Evolutionary conservation across 179 eudicot species (phyloP).

Genomic region (Beta macrorhiza): DNA sequence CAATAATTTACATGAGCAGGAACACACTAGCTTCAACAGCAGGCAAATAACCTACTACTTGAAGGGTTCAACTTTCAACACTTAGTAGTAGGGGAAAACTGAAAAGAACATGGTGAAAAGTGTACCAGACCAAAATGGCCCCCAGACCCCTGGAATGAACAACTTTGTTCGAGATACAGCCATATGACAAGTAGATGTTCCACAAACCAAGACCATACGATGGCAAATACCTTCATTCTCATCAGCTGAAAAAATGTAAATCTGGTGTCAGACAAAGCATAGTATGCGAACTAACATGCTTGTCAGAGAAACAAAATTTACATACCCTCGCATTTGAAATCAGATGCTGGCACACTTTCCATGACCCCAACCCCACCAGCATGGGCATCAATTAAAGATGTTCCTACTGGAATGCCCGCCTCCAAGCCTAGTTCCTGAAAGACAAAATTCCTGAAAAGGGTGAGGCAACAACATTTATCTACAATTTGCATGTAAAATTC

Average conservation of each 20-base stretch:
- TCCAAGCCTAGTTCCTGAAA: slow-evolving; percentile 78
- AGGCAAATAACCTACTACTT: not conserved
- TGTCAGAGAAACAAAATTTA: slow-evolving; percentile 9
- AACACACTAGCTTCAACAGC: not conserved
- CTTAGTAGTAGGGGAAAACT: slow-evolving; percentile 3
- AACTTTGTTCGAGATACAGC: slow-evolving; percentile 77
- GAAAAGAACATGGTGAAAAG: slow-evolving; percentile 12
- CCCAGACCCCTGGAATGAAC: slow-evolving; percentile 97
- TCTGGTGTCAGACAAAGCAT: slow-evolving; percentile 17
- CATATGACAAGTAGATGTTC: slow-evolving; percentile 99
- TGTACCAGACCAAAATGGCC: slow-evolving; percentile 98
- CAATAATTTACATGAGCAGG: not conserved
- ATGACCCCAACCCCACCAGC: slow-evolving; percentile 99
- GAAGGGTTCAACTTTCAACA: slow-evolving; percentile 2
- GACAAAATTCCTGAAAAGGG: slow-evolving; percentile 20
- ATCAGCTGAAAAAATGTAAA: slow-evolving; percentile 46
- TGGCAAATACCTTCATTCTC: slow-evolving; percentile 73
- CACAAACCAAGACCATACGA: slow-evolving; percentile 96
- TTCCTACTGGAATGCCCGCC: slow-evolving; percentile 86
- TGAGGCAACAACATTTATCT: slow-evolving; percentile 14
- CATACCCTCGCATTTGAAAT: slow-evolving; percentile 39
- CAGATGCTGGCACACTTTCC: slow-evolving; percentile 70
- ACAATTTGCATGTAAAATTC: not conserved
- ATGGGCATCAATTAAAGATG: slow-evolving; percentile 98
- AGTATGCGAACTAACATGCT: slow-evolving; percentile 9